Percentiles rank a stretch among this genome's conserved stretches.
phyloP scores from a whole-genome alignment of 345 rosid genomes.

The Linum lewisii region DNA sequence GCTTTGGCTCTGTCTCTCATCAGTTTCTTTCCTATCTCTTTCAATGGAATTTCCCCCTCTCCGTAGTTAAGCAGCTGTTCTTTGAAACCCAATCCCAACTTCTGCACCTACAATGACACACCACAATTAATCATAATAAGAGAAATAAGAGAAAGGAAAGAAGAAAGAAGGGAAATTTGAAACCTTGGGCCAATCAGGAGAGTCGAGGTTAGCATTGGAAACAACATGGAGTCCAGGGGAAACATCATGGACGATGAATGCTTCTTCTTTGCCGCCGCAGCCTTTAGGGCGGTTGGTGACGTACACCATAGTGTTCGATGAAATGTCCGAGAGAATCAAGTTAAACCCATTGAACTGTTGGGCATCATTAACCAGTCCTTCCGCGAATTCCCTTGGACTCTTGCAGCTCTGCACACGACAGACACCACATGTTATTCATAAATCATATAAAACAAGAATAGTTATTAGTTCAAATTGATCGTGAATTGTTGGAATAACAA shows the following conservation, averaged over 20 bases:
- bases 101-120: conserved; percentile 30
- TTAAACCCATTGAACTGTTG: conserved; percentile 57
- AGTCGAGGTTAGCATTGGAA: conserved; percentile 50
- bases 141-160: neutral
- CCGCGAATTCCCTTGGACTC: conserved; percentile 50
- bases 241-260: conserved; percentile 32
- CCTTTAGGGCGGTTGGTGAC: conserved; percentile 45
- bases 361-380: conserved; percentile 31
- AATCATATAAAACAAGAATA: no score
- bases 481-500: no score
- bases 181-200: conserved; percentile 54
- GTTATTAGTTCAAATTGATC: no score
- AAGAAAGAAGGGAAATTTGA: neutral
- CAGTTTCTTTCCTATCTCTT: conserved; percentile 37
- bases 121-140: neutral
- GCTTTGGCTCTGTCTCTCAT: conserved; percentile 51
- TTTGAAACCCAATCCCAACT: conserved; percentile 30
- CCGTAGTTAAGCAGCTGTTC: conserved; percentile 31
- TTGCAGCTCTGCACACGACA: conserved; percentile 29
- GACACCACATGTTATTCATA: no score
- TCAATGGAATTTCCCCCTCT: conserved; percentile 26
- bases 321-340: conserved; percentile 46
- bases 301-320: conserved; percentile 45
- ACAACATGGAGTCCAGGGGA: conserved; percentile 60
- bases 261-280: no score